Percentiles rank a stretch among this genome's conserved stretches.
Conservation (phyloP, 169 alveolate species). For the Plasmodium relictum region DNA sequence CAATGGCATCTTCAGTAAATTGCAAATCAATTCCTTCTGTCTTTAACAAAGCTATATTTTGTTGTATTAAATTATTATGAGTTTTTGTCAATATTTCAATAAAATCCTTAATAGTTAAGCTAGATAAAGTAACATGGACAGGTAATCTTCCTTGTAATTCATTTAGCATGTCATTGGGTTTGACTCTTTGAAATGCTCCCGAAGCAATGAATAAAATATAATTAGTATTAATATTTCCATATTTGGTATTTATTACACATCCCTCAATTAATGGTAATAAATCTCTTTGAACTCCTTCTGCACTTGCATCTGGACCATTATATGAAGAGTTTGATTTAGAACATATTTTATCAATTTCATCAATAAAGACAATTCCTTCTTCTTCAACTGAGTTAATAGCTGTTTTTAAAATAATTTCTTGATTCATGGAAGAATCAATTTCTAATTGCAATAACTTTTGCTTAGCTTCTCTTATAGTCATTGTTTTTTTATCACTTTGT, state of each 20-base stretch:
- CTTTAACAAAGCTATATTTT: slow-evolving; percentile 86
- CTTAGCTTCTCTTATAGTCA: slow-evolving; percentile 82
- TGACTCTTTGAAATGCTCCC: slow-evolving; percentile 92
- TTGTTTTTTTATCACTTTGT: slow-evolving; percentile 75
- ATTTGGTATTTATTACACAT: slow-evolving; percentile 88
- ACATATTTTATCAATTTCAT: slow-evolving; percentile 93
- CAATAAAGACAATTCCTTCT: slow-evolving; percentile 93
- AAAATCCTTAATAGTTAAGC: slow-evolving; percentile 88
- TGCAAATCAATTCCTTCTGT: slow-evolving; percentile 88
- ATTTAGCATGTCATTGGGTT: slow-evolving; percentile 91
- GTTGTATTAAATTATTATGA: slow-evolving; percentile 86
- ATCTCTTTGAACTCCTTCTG: slow-evolving; percentile 95
- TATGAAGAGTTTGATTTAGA: slow-evolving; percentile 77
- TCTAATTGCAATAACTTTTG: slow-evolving; percentile 78
- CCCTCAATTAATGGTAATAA: slow-evolving; percentile 93
- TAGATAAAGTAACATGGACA: slow-evolving; percentile 86
- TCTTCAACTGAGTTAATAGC: slow-evolving; percentile 88
- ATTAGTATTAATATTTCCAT: slow-evolving; percentile 90
- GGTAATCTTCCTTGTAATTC: slow-evolving; percentile 95
- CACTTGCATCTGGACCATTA: slow-evolving; percentile 90
- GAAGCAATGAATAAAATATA: slow-evolving; percentile 92
- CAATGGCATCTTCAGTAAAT: slow-evolving; percentile 86
- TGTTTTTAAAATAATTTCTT: slow-evolving; percentile 83
- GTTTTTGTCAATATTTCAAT: slow-evolving; percentile 87
- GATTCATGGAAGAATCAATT: slow-evolving; percentile 72